phyloP scores from a whole-genome alignment of 345 rosid genomes.

The Dimocarpus longan region DNA sequence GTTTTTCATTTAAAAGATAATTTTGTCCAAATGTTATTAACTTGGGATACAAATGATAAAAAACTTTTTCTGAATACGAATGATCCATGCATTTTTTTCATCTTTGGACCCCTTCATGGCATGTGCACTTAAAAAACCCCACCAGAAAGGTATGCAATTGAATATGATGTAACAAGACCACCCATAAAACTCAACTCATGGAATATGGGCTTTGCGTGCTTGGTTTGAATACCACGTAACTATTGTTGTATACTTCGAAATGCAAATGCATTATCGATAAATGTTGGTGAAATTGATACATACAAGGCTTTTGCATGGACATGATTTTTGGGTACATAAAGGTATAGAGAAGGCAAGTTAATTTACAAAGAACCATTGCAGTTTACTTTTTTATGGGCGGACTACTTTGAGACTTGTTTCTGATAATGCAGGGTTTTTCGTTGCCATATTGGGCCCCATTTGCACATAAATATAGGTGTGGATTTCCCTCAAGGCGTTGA shows the following conservation, averaged over 20 bases:
- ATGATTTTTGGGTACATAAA: conserved; percentile 78
- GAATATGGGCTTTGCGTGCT: conserved; percentile 57
- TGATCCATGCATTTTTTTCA: too few relatives aligned
- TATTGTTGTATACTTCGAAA: conserved; percentile 80
- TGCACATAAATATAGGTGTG: conserved; percentile 95
- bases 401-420: conserved; percentile 79
- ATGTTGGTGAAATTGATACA: conserved; percentile 59
- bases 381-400: conserved; percentile 74
- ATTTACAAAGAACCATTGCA: conserved; percentile 53
- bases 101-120: too few relatives aligned
- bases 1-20: too few relatives aligned
- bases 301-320: conserved; percentile 91
- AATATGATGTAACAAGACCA: conserved; percentile 58
- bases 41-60: too few relatives aligned
- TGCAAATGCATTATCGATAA: conserved; percentile 43
- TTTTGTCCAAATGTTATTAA: too few relatives aligned
- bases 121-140: conserved; percentile 28
- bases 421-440: conserved; percentile 91
- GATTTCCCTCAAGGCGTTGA: conserved; percentile 64
- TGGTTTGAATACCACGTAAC: conserved; percentile 34
- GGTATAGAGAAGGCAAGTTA: conserved; percentile 65
- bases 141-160: conserved; percentile 39
- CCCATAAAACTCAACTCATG: conserved; percentile 48
- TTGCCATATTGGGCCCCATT: conserved; percentile 92
- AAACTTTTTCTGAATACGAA: too few relatives aligned